Evolutionary conservation across 2,329 filamentous ascomycete genomes (phyloP).

Genomic region (Fusarium liriodendri): DNA sequence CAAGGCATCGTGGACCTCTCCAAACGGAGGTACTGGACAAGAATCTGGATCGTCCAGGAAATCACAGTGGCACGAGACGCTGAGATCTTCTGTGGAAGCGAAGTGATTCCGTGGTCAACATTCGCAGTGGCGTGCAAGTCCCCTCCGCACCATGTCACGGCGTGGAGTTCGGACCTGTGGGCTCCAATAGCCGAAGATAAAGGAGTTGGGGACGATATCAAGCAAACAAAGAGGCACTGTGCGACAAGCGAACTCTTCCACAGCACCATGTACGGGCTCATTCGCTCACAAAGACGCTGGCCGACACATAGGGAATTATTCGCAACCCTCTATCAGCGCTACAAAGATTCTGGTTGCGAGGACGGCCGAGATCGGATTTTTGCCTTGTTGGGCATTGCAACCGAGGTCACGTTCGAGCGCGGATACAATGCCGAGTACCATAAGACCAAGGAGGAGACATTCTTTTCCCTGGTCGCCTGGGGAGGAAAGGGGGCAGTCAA

Average conservation of each 20-base stretch:
- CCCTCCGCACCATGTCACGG: too few relatives aligned
- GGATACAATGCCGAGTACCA: not conserved
- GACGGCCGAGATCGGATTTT: not conserved
- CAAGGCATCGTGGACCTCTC: too few relatives aligned
- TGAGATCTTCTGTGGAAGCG: too few relatives aligned
- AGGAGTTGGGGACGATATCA: too few relatives aligned
- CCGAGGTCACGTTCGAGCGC: not conserved
- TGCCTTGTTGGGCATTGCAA: not conserved
- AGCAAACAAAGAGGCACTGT: not conserved
- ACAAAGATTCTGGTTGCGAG: not conserved
- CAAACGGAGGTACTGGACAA: too few relatives aligned
- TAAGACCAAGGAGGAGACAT: not conserved
- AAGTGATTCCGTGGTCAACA: too few relatives aligned
- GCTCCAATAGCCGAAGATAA: too few relatives aligned
- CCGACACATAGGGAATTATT: not conserved
- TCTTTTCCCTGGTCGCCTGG: not conserved
- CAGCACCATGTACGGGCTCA: not conserved
- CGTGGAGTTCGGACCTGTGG: too few relatives aligned
- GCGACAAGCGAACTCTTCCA: not conserved
- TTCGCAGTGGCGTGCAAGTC: too few relatives aligned
- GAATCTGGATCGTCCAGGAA: too few relatives aligned
- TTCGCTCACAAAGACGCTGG: not conserved
- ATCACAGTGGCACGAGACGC: too few relatives aligned
- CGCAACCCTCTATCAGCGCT: not conserved
- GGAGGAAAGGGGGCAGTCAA: not conserved